Base-by-base conservation (phyloP, 106 monocot genomes). In the Iris macrosiphon region DNA sequence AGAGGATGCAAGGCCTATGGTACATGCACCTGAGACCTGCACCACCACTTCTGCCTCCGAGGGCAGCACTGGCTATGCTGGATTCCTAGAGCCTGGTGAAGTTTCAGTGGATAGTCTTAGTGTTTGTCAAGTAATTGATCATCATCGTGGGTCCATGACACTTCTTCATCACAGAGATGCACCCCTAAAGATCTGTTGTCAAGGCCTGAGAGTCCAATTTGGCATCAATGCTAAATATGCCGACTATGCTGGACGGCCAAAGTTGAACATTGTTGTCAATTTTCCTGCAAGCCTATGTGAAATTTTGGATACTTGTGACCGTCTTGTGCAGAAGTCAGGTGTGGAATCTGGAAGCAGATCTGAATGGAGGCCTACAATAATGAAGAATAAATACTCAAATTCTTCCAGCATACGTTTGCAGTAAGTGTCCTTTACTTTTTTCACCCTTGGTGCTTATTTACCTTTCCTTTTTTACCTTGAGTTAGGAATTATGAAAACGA, bases 291-390 rank as follows among this genome's bases (percentile, higher is more conserved):
- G 50, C 40, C 44, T 96, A 55, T 79, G 57, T 50, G 55, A 66
- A 30, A 40, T 96, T 51, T 61, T 96, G 54, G 82, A 80, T 49
- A 18, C 34, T 2, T 96, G 89, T 42, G 89, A 96, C 53, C 31
- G 46, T 39, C 28, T 72, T 61, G 86, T 79, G 29, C 79, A 61
- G 49, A 72, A 44, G 42, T 74, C 72, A 41, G 65, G 57, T 31
- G 19, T 56, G 27, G 70, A 70, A 40, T 72, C 38, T 34, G 79
- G 86, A 46, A 86, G 89, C 49, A 77, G 27, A 25, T 90, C 82
- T 34, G 74, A 86, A 18, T 96, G 95, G 95, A 76, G 73, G 56
- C 55, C 89, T 55, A 38, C 80, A 23, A 45, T 89, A 16, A 86
- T 31, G 69, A 89, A 75, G 42, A 61, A 75, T 62, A 66, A 40